A percentile compares a stretch with the other conserved stretches of the same genome.
Evolutionary conservation across 345 rosid species (phyloP).

Genomic region (Microthlaspi erraticum): DNA sequence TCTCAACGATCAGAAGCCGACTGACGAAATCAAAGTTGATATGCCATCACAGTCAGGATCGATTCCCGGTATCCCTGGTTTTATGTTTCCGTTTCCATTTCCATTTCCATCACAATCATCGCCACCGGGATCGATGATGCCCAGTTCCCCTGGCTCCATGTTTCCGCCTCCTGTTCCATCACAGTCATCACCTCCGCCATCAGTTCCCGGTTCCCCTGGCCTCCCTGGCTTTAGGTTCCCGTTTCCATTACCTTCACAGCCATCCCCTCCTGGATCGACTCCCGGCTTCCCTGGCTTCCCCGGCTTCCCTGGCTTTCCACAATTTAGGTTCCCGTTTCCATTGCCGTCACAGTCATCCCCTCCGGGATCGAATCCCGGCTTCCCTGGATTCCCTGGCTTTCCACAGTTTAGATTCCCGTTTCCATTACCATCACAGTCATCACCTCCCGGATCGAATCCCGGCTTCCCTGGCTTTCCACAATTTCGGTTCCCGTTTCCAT

Average conservation of each 20-base stretch:
- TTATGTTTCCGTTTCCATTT: conserved; percentile 13
- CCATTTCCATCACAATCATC: conserved; percentile 37
- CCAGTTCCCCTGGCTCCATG: conserved; percentile 34
- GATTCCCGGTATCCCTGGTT: not conserved
- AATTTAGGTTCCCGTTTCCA: too few relatives aligned
- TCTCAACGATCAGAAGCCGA: conserved; percentile 28
- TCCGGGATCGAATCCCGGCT: too few relatives aligned
- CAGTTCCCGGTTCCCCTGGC: conserved; percentile 33
- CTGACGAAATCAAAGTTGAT: not conserved
- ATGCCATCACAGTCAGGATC: too few relatives aligned
- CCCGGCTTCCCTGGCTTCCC: too few relatives aligned
- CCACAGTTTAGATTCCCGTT: too few relatives aligned
- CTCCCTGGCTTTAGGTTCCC: not conserved
- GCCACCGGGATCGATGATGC: conserved; percentile 26
- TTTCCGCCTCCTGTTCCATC: conserved; percentile 37
- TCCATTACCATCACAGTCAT: too few relatives aligned
- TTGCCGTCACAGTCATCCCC: too few relatives aligned
- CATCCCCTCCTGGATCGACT: too few relatives aligned
- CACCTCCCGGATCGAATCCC: too few relatives aligned
- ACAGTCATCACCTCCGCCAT: conserved; percentile 33
- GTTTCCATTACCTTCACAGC: too few relatives aligned
- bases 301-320: too few relatives aligned
- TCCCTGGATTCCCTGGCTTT: too few relatives aligned
- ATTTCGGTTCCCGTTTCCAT: conserved; percentile 38
- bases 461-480: conserved; percentile 30